A percentile compares a stretch with the other conserved stretches of the same genome.
Evolutionary conservation across 768 basidiomycete species (phyloP).

Genomic region (Calocybe gangraenosa): DNA sequence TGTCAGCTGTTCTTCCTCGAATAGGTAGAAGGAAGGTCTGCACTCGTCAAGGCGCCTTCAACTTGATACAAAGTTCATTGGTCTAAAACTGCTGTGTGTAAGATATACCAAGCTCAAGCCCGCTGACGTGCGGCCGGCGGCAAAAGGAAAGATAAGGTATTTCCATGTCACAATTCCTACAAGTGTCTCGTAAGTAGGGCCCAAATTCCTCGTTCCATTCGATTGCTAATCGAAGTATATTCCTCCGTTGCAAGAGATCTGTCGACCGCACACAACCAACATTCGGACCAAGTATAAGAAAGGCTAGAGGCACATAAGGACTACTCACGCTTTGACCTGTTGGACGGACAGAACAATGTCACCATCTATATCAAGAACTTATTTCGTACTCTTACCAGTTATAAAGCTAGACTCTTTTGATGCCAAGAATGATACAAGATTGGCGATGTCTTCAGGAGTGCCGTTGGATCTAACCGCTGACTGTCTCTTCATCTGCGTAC

Average conservation of each 20-base stretch:
- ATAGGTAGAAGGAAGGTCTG: too few species aligned
- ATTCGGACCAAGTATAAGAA: not conserved
- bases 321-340: constrained; percentile 8
- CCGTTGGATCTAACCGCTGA: constrained; percentile 13
- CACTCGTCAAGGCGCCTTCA: too few species aligned
- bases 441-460: constrained; percentile 27
- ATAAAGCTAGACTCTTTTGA: constrained; percentile 28
- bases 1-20: too few species aligned
- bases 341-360: not conserved
- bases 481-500: constrained; percentile 5
- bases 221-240: constrained; percentile 6
- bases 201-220: too few species aligned
- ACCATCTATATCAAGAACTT: not conserved
- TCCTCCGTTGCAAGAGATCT: constrained; percentile 7
- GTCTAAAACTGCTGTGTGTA: too few species aligned
- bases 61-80: too few species aligned
- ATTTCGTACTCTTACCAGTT: constrained; percentile 22
- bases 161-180: too few species aligned
- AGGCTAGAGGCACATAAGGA: not conserved
- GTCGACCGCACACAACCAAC: not conserved
- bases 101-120: too few species aligned
- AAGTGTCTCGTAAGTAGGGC: too few species aligned
- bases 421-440: constrained; percentile 31
- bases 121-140: too few species aligned
- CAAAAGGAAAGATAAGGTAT: too few species aligned